A percentile compares a stretch with the other conserved stretches of the same genome.
Conservation (phyloP, 768 basidiomycete genomes). For the Amanita thiersii region DNA sequence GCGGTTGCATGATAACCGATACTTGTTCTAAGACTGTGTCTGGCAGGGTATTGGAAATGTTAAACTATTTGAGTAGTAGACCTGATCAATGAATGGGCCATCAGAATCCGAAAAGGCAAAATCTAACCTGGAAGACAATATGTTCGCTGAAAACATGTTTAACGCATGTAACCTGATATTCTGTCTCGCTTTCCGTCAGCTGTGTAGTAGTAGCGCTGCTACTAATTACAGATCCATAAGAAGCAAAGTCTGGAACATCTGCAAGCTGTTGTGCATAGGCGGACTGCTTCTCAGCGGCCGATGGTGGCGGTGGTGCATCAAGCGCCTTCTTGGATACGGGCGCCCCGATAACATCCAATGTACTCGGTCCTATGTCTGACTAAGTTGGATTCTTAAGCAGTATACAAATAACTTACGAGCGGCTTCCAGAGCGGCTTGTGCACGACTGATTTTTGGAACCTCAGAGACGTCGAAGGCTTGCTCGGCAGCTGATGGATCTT, state of each 20-base stretch:
- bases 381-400: constrained; percentile 7
- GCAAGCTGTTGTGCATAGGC: constrained; percentile 80
- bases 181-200: constrained; percentile 94
- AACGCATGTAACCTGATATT: constrained; percentile 94
- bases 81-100: constrained; percentile 6
- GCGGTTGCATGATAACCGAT: constrained; percentile 86
- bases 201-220: constrained; percentile 74
- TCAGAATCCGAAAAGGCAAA: neutral
- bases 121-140: constrained; percentile 87
- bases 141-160: constrained; percentile 97
- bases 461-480: constrained; percentile 77
- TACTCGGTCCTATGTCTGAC: constrained; percentile 63
- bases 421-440: constrained; percentile 83
- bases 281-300: constrained; percentile 83
- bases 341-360: constrained; percentile 76
- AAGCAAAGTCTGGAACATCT: constrained; percentile 77
- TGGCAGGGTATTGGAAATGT: constrained; percentile 92
- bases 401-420: constrained; percentile 51
- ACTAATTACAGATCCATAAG: constrained; percentile 82
- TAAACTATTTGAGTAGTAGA: constrained; percentile 60
- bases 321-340: constrained; percentile 52
- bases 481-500: constrained; percentile 62
- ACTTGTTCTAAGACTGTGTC: constrained; percentile 94
- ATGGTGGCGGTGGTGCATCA: constrained; percentile 62
- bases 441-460: constrained; percentile 91